Conservation (phyloP, 495 filamentous ascomycete species). For the Tuber magnatum region DNA sequence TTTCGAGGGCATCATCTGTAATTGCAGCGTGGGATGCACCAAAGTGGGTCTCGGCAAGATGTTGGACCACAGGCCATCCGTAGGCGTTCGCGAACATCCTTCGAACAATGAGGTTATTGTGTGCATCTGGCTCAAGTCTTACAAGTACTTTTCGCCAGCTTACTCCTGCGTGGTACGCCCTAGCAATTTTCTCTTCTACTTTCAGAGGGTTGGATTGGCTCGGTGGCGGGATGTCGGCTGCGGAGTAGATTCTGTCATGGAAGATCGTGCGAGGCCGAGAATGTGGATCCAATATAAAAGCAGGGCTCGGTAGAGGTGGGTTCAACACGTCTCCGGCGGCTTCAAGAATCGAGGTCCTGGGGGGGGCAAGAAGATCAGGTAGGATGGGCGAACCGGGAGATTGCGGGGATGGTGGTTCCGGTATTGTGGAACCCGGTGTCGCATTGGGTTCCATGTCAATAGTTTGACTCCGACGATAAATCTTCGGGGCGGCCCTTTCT, state of each 20-base stretch:
- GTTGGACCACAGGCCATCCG: conserved; percentile 92
- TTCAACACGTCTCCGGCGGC: conserved; percentile 86
- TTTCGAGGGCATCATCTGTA: conserved; percentile 26
- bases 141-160: conserved; percentile 96
- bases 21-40: conserved; percentile 45
- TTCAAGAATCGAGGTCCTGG: conserved; percentile 87
- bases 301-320: conserved; percentile 71
- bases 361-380: conserved; percentile 54
- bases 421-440: conserved; percentile 16
- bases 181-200: conserved; percentile 94
- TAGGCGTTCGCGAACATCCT: conserved; percentile 95
- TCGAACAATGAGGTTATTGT: conserved; percentile 96
- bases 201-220: conserved; percentile 54
- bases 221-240: conserved; percentile 83
- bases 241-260: conserved; percentile 91
- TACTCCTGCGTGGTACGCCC: conserved; percentile 82
- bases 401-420: conserved; percentile 33
- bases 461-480: conserved; percentile 74
- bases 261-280: conserved; percentile 88
- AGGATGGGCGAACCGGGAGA: conserved; percentile 39
- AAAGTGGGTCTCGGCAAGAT: conserved; percentile 90
- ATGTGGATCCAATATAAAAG: conserved; percentile 74
- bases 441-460: conserved; percentile 28
- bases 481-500: conserved; percentile 54
- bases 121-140: conserved; percentile 88